phyloP scores from a whole-genome alignment of 2,329 filamentous ascomycete genomes.

The Venturia asperata region DNA sequence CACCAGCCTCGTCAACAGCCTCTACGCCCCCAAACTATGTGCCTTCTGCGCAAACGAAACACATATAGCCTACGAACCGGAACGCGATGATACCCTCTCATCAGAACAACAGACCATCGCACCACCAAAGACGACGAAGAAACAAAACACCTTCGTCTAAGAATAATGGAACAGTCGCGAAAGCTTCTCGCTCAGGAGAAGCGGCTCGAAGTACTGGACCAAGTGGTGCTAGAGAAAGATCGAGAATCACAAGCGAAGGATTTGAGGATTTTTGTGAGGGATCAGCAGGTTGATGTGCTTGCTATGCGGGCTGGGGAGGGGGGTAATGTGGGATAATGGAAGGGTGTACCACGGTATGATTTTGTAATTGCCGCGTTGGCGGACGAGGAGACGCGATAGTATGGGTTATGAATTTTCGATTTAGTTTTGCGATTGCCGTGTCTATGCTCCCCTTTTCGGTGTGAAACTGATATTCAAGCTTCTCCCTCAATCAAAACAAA shows the following conservation, averaged over 20 bases:
- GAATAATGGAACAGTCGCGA: neutral
- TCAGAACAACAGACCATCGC: neutral
- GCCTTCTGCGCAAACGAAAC: neutral
- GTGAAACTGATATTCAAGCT: too few relatives aligned
- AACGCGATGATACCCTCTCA: neutral
- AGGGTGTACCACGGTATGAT: too few relatives aligned
- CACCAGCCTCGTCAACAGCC: too few relatives aligned
- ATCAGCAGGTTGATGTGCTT: neutral
- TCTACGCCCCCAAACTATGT: too few relatives aligned
- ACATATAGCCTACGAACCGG: neutral
- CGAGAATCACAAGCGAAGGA: neutral
- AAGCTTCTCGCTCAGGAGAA: neutral
- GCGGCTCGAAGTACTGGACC: neutral
- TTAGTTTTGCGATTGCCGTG: too few relatives aligned
- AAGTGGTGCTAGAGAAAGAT: neutral
- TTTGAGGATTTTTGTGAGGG: neutral
- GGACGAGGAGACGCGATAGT: too few relatives aligned
- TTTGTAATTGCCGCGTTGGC: too few relatives aligned
- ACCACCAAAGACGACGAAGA: neutral
- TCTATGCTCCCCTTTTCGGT: too few relatives aligned
- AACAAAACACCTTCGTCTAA: neutral
- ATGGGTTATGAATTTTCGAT: too few relatives aligned
- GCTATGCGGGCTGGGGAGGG: neutral
- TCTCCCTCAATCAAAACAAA: too few relatives aligned
- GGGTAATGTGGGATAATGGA: too few relatives aligned